Evolutionary conservation across 2,329 filamentous ascomycete genomes (phyloP), one percentile per base, ranked within the genome.

Genomic region (Fusarium brachygibbosum): DNA sequence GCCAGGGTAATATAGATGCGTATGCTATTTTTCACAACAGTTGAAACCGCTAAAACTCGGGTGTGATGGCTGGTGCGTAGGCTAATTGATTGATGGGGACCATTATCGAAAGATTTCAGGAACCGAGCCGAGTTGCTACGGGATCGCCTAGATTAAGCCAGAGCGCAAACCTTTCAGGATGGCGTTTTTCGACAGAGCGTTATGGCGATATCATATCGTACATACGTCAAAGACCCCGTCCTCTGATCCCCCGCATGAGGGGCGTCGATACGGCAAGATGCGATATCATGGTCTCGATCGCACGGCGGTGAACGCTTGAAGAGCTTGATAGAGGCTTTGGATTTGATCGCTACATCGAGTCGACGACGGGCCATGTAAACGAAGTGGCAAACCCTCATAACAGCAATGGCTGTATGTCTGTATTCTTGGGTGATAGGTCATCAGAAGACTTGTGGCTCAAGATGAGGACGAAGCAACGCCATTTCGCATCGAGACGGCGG

Each of bases 21-120:
- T 70, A 44, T 74, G 57, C 73, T 75, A 75, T 75, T 75, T 74
- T 75, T 67, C 70, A 73, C 71, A 66, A 70, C 69, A 75, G 58
- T 71, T 63, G 72, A 75, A 75, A 75, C 73, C 65, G 58, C 73
- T 75, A 75, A 67, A 58, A 45, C 54, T 61, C 61, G 61, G 63
- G 50, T 67, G 68, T 58, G 48, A 35, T 71, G 63, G 65, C 55
- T 64, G 62, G 64, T 58, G 45, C 51, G 48, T 48, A 48, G 61
- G 63, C 62, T 56, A 73, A 69, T 61, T 69, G 59, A 48, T 73
- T 58, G 72, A 71, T 62, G 56, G 66, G 52, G 58, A 58, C 59
- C 45, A 51, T 49, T 56, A 59, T 53, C 57, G 51, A 58, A 57
- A 55, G 45, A 62, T 45, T 66, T 57, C 60, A 70, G 66, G 70